phyloP scores from a whole-genome alignment of 2,329 filamentous ascomycete species.

The Ophioceras dolichostomum region DNA sequence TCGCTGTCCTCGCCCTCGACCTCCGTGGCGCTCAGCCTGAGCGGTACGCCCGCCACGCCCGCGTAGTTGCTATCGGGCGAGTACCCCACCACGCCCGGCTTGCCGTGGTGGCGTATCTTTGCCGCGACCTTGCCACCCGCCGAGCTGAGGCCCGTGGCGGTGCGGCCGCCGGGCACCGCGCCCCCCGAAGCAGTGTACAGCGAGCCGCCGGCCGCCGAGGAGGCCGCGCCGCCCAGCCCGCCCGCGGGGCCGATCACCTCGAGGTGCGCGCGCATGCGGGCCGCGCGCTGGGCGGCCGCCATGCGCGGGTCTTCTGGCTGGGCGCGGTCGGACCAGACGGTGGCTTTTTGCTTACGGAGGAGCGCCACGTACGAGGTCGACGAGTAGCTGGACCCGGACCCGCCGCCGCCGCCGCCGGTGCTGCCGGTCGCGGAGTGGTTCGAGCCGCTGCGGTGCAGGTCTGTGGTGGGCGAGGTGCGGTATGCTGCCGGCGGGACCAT shows the following conservation, averaged over 20 bases:
- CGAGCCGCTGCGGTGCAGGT: slow-evolving; percentile 67
- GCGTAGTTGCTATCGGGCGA: slow-evolving; percentile 65
- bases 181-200: slow-evolving; percentile 7
- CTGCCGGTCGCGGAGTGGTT: slow-evolving; percentile 52
- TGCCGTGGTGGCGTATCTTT: slow-evolving; percentile 83
- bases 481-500: slow-evolving; percentile 40
- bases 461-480: slow-evolving; percentile 40
- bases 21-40: slow-evolving; percentile 89
- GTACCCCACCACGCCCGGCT: slow-evolving; percentile 68
- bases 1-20: slow-evolving; percentile 81
- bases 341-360: slow-evolving; percentile 94
- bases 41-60: slow-evolving; percentile 67
- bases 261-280: slow-evolving; percentile 73
- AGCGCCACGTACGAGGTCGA: slow-evolving; percentile 82
- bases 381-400: slow-evolving; percentile 21
- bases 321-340: slow-evolving; percentile 92
- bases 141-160: slow-evolving; percentile 49
- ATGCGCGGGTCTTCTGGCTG: slow-evolving; percentile 85
- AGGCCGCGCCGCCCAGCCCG: too few relatives aligned
- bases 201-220: not conserved
- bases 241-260: slow-evolving; percentile 61
- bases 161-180: slow-evolving; percentile 28
- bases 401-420: slow-evolving; percentile 15
- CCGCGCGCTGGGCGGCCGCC: slow-evolving; percentile 70
- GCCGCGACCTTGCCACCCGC: slow-evolving; percentile 54